Percentiles rank a stretch among this genome's conserved stretches.
Evolutionary conservation across 1,284 basidiomycete species (phyloP).

Genomic region (Kwoniella shivajii): DNA sequence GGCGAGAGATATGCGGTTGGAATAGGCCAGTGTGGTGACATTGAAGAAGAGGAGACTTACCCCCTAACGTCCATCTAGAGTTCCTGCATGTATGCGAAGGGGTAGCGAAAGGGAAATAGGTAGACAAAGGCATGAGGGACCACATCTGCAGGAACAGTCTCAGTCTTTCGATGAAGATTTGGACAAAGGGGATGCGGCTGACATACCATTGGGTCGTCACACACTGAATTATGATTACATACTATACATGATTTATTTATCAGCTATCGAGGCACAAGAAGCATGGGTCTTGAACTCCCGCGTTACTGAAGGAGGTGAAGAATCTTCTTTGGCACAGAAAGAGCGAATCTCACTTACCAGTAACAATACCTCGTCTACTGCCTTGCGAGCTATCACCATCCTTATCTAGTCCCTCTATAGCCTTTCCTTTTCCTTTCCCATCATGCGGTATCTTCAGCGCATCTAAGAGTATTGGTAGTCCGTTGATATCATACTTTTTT

Average conservation of each 20-base stretch:
- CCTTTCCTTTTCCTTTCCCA: conserved; percentile 27
- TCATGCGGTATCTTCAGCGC: conserved; percentile 62
- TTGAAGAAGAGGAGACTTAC: conserved; percentile 21
- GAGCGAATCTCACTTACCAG: conserved; percentile 61
- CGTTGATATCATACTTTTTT: conserved; percentile 65
- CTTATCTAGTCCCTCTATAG: conserved; percentile 9
- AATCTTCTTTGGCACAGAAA: background rate
- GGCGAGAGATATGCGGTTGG: background rate
- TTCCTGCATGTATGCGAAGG: conserved; percentile 42
- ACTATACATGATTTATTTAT: too few species aligned
- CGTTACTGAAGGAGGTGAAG: too few species aligned
- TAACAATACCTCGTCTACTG: conserved; percentile 70
- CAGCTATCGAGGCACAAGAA: too few species aligned
- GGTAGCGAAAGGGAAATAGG: conserved; percentile 58
- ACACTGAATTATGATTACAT: conserved; percentile 84
- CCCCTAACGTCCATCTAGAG: conserved; percentile 51
- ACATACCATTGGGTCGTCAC: conserved; percentile 52
- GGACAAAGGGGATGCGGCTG: background rate
- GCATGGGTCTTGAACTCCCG: too few species aligned
- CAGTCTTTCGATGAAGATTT: background rate
- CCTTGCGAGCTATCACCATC: conserved; percentile 8
- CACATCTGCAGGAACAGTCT: conserved; percentile 66
- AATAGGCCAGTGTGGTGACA: background rate
- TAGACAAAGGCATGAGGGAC: conserved; percentile 71
- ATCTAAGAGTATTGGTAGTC: conserved; percentile 65